Base-by-base conservation (phyloP, 345 rosid species). In the Nephelium lappaceum region DNA sequence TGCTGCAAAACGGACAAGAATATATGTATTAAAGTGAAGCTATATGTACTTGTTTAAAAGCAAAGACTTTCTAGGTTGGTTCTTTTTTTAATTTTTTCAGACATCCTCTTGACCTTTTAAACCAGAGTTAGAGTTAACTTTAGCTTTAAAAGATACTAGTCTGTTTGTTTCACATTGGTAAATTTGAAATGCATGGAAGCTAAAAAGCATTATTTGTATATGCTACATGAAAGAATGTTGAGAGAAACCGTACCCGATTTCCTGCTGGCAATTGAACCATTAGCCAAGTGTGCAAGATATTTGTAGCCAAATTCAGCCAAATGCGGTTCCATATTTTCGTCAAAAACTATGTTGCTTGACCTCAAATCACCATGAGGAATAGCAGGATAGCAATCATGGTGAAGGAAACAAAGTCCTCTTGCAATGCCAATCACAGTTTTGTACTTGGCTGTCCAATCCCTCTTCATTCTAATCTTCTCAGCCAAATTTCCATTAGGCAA, bases 331-430 rank as follows among this genome's bases (percentile, higher is more conserved):
- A 88, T 91, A 74, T 90, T 89, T 73, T 92, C 93, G 21, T 86
- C 91, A 11, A 93, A 91, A 61, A 89, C 78, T 55, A 95, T 63
- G 63, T 85, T 95, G 73, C 83, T 83, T 12, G 89, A 87, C 85
- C 82, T 92, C 85, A 95, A 76, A 86, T 92, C 96, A 71, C 98
- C 97, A 72, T 95, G 99, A 6, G 97, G 92, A 67, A 95, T 88
- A 53, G 96, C 86, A 74, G 99, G 99, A 71, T 82, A 84, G 25
- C 97, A 93, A 43, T 93, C 98, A 81, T 92, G 94, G 87, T 95
- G 99, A 86, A 95, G 97, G 85, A 90, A 95, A 80, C 84, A 77
- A 41, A 93, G 92, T 66, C 95, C 99, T 70, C 87, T 91, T 2
- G 97, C 98, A 81, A 95, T 84, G 71, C 96, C 95, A 73, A n/a